Percentiles rank a stretch among this genome's conserved stretches.
Conservation (phyloP, 2,329 filamentous ascomycete species). For the Penicillium sp. region DNA sequence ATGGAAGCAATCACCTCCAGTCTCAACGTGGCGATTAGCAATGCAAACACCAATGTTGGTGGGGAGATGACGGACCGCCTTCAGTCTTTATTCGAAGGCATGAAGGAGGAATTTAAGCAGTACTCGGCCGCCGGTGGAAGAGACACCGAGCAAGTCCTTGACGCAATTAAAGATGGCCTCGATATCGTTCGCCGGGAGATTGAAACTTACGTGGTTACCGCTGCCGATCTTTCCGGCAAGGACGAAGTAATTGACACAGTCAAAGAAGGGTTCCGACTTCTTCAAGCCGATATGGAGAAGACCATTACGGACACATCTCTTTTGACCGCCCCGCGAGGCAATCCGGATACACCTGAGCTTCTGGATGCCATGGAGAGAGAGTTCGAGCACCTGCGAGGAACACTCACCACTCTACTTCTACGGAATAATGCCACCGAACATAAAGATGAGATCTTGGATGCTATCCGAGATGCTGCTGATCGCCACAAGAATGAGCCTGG, state of each 20-base stretch:
- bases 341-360: slow-evolving; percentile 64
- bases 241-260: slow-evolving; percentile 74
- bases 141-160: slow-evolving; percentile 84
- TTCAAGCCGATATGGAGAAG: slow-evolving; percentile 58
- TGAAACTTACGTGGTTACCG: slow-evolving; percentile 74
- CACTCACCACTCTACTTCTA: slow-evolving; percentile 68
- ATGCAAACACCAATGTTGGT: slow-evolving; percentile 52
- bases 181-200: slow-evolving; percentile 78
- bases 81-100: slow-evolving; percentile 58
- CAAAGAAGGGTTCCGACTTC: slow-evolving; percentile 59
- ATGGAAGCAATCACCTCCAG: slow-evolving; percentile 59
- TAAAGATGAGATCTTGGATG: slow-evolving; percentile 62
- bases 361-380: slow-evolving; percentile 75
- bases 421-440: slow-evolving; percentile 56
- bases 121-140: slow-evolving; percentile 74
- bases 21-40: slow-evolving; percentile 53
- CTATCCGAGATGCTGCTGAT: slow-evolving; percentile 52
- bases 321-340: slow-evolving; percentile 29
- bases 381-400: slow-evolving; percentile 76
- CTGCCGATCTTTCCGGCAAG: slow-evolving; percentile 66
- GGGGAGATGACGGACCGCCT: slow-evolving; percentile 61
- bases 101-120: slow-evolving; percentile 68
- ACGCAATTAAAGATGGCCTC: slow-evolving; percentile 82
- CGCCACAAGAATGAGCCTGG: slow-evolving; percentile 35
- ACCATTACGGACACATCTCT: slow-evolving; percentile 47